Base-by-base conservation (phyloP, 441 rosid species). In the Aleurites moluccanus region DNA sequence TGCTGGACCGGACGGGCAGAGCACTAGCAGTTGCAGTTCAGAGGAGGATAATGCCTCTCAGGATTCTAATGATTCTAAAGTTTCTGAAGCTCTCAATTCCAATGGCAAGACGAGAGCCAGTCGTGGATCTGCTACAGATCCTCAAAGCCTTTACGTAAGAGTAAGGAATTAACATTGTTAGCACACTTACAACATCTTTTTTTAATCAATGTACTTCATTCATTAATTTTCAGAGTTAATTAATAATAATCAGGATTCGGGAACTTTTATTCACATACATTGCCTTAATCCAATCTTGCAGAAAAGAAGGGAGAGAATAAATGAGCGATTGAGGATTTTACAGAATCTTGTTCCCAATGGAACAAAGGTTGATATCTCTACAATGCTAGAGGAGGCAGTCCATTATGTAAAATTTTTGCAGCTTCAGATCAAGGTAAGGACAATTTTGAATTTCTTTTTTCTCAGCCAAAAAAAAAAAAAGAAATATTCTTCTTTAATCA, bases 301-400 rank as follows among this genome's bases (percentile, higher is more conserved):
- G 98, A 89, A 89, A 83, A 88, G 98, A 79, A 89, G 98, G 73
- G 97, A 89, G 80, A 86, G 88, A 73, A 93, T 93, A 47, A 93
- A 92, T 14, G 93, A 93, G 82, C 79, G 97, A 59, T 73, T 93
- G 78, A 89, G 82, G 78, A 86, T 82, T 64, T 76, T 94, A 25
- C 98, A 94, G 83, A 88, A 82, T 77, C 91, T 94, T 67, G 93
- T 92, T 33, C 98, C 98, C 0, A 94, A 92, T 56, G 98, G 98
- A 73, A 94, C 96, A 61, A 92, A 94, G 86, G 97, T 94, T 67
- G 94, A 92, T 82, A 92, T 94, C 75, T 92, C 97, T 78, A 94
- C 98, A 5, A 94, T 94, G 98, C 90, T 93, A 23, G 98, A 93
- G 87, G 98, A 93, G 67, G 98, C 97, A 16, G 94, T 93, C 40